These are phyloP conservation scores for Solanum sitiens DNA, from an alignment of 257 asterid genomes.

Conservation along the genomic window DNA sequence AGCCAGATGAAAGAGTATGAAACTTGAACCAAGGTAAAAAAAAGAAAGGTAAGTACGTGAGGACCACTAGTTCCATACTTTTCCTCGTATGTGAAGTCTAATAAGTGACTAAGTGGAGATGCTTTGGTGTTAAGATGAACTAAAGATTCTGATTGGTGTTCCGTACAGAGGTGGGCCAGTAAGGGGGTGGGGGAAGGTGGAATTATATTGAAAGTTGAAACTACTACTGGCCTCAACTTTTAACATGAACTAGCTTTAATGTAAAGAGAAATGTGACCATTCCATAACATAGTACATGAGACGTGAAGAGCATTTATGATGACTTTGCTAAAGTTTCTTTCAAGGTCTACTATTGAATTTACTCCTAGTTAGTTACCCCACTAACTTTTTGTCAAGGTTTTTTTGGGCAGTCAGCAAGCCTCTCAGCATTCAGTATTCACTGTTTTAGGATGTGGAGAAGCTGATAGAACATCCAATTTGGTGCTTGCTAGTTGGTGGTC, in stretches of 20 bases:
- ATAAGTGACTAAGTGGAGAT: slow-evolving; percentile 24
- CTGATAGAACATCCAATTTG: background rate
- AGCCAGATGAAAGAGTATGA: slow-evolving; percentile 18
- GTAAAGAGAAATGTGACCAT: slow-evolving; percentile 5
- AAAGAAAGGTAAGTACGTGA: slow-evolving; percentile 29
- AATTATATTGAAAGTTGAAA: background rate
- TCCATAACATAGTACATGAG: background rate
- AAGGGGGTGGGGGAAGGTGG: background rate
- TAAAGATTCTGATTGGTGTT: slow-evolving; percentile 23
- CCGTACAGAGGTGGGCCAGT: background rate
- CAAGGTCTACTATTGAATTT: background rate
- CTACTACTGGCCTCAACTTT: slow-evolving; percentile 8
- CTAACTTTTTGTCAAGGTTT: background rate
- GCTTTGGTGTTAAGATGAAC: slow-evolving; percentile 22
- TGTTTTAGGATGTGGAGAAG: background rate
- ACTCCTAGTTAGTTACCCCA: background rate
- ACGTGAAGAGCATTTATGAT: slow-evolving; percentile 11
- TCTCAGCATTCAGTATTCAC: background rate
- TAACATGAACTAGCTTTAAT: slow-evolving; percentile 22
- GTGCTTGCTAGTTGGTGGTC: background rate
- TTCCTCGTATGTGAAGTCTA: slow-evolving; percentile 25
- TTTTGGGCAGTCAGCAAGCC: background rate
- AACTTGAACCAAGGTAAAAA: background rate
- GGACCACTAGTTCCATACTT: slow-evolving; percentile 69
- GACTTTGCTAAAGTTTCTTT: slow-evolving; percentile 2